A percentile compares a stretch with the other conserved stretches of the same genome.
Conservation (phyloP, 2,329 filamentous ascomycete genomes). For the Dothidotthia symphoricarpi region DNA sequence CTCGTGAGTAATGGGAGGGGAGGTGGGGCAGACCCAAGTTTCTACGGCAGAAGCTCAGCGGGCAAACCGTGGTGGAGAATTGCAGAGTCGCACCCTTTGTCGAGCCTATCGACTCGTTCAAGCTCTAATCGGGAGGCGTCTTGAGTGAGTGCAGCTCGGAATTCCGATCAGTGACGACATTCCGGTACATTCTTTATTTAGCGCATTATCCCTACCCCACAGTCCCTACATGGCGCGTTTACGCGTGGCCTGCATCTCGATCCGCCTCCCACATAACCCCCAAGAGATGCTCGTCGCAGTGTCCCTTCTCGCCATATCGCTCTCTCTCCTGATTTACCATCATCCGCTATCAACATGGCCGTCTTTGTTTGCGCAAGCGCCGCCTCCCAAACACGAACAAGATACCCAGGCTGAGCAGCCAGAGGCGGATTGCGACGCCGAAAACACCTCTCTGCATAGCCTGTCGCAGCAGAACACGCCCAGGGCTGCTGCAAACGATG, state of each 20-base stretch:
- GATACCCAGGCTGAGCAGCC: slow-evolving; percentile 13
- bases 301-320: slow-evolving; percentile 39
- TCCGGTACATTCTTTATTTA: no score
- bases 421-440: slow-evolving; percentile 5
- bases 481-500: slow-evolving; percentile 23
- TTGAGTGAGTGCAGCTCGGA: background rate
- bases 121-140: background rate
- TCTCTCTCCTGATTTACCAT: slow-evolving; percentile 38
- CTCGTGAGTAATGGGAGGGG: slow-evolving; percentile 23
- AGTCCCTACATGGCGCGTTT: no score
- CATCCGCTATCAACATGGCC: slow-evolving; percentile 40
- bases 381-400: slow-evolving; percentile 11
- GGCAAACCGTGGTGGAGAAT: background rate
- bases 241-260: no score
- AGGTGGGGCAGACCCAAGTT: slow-evolving; percentile 26
- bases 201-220: no score
- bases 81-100: background rate
- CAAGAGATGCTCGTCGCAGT: slow-evolving; percentile 42
- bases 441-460: slow-evolving; percentile 1
- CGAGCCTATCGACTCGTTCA: no score
- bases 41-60: slow-evolving; percentile 1
- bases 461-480: slow-evolving; percentile 35
- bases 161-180: background rate
- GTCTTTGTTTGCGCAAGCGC: slow-evolving; percentile 15
- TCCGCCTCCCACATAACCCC: background rate